These are phyloP conservation scores for Blastobotrys persicus DNA, from an alignment of 1,139 yeast genomes.

Conservation along the genomic window DNA sequence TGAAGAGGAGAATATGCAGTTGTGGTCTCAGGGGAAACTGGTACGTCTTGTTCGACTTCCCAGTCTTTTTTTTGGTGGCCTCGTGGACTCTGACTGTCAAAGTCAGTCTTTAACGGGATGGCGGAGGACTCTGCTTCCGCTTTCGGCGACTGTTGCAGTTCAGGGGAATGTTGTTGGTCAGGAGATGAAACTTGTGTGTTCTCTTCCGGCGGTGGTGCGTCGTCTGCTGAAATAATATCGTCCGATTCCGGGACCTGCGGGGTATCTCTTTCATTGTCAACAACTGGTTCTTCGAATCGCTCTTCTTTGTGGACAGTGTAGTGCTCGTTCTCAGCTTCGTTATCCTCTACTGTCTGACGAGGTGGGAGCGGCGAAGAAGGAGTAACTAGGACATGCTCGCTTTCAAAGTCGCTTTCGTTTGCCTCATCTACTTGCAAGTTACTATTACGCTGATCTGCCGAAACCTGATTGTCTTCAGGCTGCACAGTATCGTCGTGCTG, in stretches of 20 bases:
- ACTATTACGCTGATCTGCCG: neutral
- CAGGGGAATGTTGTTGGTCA: neutral
- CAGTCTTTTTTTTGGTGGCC: neutral
- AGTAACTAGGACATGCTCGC: slow-evolving; percentile 2
- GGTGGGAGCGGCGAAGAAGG: neutral
- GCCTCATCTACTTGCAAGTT: neutral
- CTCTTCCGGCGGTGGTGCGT: neutral
- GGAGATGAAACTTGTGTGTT: slow-evolving; percentile 2
- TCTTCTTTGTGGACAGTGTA: slow-evolving; percentile 2
- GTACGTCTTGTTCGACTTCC: neutral
- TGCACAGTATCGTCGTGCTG: neutral
- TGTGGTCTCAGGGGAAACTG: neutral
- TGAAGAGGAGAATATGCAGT: neutral
- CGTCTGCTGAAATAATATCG: neutral
- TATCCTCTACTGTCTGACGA: neutral
- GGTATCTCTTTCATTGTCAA: neutral
- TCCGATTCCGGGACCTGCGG: neutral
- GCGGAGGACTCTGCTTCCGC: neutral
- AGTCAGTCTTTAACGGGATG: neutral
- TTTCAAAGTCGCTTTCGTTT: slow-evolving; percentile 2
- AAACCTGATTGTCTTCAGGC: neutral
- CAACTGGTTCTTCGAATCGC: neutral
- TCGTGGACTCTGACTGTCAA: too few relatives aligned
- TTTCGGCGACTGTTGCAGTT: neutral
- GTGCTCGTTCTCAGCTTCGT: slow-evolving; percentile 5